Evolutionary conservation across 2,329 filamentous ascomycete genomes (phyloP).

Genomic region (Nemania serpens): DNA sequence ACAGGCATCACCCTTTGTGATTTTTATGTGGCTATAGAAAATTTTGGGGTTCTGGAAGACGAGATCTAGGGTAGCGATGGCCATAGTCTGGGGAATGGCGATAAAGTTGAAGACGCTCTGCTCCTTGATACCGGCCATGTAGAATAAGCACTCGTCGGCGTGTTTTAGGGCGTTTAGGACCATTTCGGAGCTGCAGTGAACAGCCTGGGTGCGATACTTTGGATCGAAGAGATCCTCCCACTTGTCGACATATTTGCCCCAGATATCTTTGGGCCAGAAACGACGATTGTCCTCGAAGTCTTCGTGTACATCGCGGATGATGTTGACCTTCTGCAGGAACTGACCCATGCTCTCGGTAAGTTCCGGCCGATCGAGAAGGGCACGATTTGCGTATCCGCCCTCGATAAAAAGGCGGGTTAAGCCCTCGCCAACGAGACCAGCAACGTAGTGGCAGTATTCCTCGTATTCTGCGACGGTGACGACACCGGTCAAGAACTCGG

Average conservation of each 20-base stretch:
- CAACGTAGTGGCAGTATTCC: slow-evolving; percentile 96
- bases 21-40: slow-evolving; percentile 89
- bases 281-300: slow-evolving; percentile 85
- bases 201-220: slow-evolving; percentile 74
- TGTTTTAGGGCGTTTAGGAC: slow-evolving; percentile 86
- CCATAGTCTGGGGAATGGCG: slow-evolving; percentile 96
- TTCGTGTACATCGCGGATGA: slow-evolving; percentile 93
- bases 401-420: slow-evolving; percentile 88
- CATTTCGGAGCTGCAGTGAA: slow-evolving; percentile 92
- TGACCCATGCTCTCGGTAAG: slow-evolving; percentile 96
- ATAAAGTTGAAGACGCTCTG: slow-evolving; percentile 99
- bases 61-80: slow-evolving; percentile 89
- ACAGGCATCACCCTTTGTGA: slow-evolving; percentile 93
- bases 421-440: slow-evolving; percentile 96
- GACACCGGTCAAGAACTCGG: slow-evolving; percentile 78
- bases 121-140: slow-evolving; percentile 91
- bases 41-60: slow-evolving; percentile 90
- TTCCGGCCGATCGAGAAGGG: slow-evolving; percentile 75
- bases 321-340: slow-evolving; percentile 98
- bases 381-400: slow-evolving; percentile 83
- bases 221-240: slow-evolving; percentile 91
- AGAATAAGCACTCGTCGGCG: slow-evolving; percentile 93
- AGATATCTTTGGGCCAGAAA: slow-evolving; percentile 96
- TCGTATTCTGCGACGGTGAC: slow-evolving; percentile 89
- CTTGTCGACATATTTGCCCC: slow-evolving; percentile 89